Base-by-base conservation (phyloP, 257 asterid species). In the Solanum pimpinellifolium region DNA sequence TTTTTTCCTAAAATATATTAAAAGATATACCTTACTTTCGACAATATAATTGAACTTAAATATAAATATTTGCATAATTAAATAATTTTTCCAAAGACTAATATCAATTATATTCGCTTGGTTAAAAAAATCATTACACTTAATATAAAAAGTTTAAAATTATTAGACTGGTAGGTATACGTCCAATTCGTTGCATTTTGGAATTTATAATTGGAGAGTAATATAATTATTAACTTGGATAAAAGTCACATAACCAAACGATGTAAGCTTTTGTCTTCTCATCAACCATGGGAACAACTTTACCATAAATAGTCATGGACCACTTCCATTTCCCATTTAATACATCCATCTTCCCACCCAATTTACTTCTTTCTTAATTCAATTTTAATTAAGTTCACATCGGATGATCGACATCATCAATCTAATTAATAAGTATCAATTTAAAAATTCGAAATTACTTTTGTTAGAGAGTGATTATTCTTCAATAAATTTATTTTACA, bases 271-370 rank as follows among this genome's bases (percentile, higher is more conserved):
- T 33, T 39, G 62, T 60, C 47, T 7, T 75, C 62, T n/a, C 84
- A 80, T 62, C 83, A 46, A 62, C 88, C 81, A 70, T 49, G 49
- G 83, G 39, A 86, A 72, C 84, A 62, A 66, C 88, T 89, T 74
- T 25, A 29, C 65, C 14, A 46, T 41, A 83, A 73, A 77, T 83
- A 15, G 42, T 66, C 83, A 85, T 87, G 93, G 90, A 85, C 90
- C 88, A 89, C 72, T n/a, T 12, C 1, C 35, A 59, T 23, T 78
- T 66, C 83, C 87, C 87, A 92, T 88, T 90, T 87, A 91, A 42
- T 88, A 62, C 41, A 16, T 27, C 23, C 85, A n/a, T 56, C 35
- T 80, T 88, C 86, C 33, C 65, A 6, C 84, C 60, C 80, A 42
- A 86, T 70, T 66, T 31, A 80, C 68, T 21, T 81, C 35, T 62